Evolutionary conservation across 176 grass and related monocot genomes (phyloP), one percentile per base, ranked within the genome.

Genomic region (Dactylis glomerata): DNA sequence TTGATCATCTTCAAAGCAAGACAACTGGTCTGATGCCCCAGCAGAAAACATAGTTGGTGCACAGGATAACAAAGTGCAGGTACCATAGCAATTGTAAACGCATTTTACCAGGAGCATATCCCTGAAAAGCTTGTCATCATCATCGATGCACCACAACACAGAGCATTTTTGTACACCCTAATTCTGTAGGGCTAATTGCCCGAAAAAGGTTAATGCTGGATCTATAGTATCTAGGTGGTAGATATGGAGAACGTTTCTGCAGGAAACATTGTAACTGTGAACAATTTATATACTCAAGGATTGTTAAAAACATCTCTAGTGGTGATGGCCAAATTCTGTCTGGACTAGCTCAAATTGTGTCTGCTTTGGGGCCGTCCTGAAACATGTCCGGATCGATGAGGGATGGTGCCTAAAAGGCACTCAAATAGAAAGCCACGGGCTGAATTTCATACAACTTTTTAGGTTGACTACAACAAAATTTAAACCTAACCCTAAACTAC

Each of bases 21-120:
- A 56, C 50, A 46, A 14, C 6, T 75, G 50, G 24, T 42, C 19
- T 52, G 47, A 16, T 78, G 33, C 63, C 36, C 58, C 84, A 45
- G 47, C 55, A 56, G 32, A 73, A 44, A 64, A 79, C 47, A 83
- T 65, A 31, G 76, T 30, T 66, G 69, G 73, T 41, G 41, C 42
- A 22, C 10, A 15, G 33, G 42, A 15, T 77, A 88, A 51, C 55
- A 22, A 65, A 73, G 26, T 40, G 20, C 81, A 84, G 74, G 44
- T 73, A 41, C 41, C n/a, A 70, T 54, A 32, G 8, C 17, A 42
- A 56, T 22, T 24, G 10, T 76, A 30, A n/a, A 27, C 19, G 57
- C 1, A 14, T 15, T 52, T 64, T 17, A 82, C 36, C 71, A 45
- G 27, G 71, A 22, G 10, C 54, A 13, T 66, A 8, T 1, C 19